Evolutionary conservation across 1,139 yeast genomes (phyloP).

Genomic region (Diutina neorugosa): DNA sequence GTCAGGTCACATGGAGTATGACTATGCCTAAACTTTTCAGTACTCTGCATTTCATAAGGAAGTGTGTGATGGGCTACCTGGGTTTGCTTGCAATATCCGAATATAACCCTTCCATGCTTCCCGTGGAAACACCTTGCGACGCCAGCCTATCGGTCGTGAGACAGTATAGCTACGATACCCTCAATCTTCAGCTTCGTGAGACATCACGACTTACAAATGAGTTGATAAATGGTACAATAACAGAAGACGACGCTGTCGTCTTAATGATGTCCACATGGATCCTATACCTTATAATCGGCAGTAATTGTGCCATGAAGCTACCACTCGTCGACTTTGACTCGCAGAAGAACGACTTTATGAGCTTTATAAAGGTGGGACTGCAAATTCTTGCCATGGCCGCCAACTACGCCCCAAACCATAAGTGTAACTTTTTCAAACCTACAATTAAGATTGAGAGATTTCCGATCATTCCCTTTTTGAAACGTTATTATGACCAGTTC

Average conservation of each 20-base stretch:
- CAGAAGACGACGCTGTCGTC: background rate
- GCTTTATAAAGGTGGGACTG: background rate
- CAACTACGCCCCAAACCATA: background rate
- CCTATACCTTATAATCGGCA: background rate
- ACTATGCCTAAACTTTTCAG: background rate
- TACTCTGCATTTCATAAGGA: background rate
- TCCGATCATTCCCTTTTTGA: background rate
- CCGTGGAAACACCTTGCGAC: background rate
- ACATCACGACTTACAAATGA: background rate
- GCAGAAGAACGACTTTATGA: background rate
- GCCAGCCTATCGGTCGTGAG: background rate
- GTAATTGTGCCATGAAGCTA: background rate
- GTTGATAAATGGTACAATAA: background rate
- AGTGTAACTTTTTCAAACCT: background rate
- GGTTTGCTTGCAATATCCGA: background rate
- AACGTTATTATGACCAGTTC: background rate
- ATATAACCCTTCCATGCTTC: background rate
- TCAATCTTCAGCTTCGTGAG: background rate
- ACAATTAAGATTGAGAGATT: background rate
- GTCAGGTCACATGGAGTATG: background rate
- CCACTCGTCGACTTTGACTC: background rate
- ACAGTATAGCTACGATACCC: background rate
- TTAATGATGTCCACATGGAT: background rate
- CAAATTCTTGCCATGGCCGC: background rate
- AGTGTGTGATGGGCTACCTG: background rate